A percentile compares a stretch with the other conserved stretches of the same genome.
These are phyloP conservation scores for Tricholoma bakamatsutake DNA, from an alignment of 768 basidiomycete species.

Conservation along the genomic window DNA sequence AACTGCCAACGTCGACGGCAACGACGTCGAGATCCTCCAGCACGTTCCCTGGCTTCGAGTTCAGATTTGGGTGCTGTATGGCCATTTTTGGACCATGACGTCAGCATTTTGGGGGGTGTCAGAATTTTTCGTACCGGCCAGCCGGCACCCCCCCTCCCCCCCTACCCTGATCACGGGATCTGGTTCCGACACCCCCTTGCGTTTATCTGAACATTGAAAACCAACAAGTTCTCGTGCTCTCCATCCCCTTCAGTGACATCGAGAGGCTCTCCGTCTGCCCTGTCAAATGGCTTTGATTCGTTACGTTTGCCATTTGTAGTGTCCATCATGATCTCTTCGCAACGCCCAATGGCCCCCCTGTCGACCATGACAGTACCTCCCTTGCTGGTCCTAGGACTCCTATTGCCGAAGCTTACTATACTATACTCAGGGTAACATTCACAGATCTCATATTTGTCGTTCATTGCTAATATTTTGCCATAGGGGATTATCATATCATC, in stretches of 20 bases:
- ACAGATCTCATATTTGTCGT: neutral
- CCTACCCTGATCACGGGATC: too few species aligned
- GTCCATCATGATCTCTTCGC: neutral
- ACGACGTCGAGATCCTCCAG: too few species aligned
- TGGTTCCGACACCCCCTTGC: too few species aligned
- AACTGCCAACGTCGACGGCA: too few species aligned
- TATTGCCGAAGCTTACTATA: neutral
- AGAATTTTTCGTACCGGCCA: too few species aligned
- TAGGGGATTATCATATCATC: neutral
- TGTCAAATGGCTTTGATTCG: neutral
- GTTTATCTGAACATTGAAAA: neutral
- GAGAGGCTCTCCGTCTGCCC: neutral
- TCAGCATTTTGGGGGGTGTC: too few species aligned
- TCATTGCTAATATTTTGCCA: neutral
- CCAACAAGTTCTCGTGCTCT: neutral
- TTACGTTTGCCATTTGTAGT: neutral
- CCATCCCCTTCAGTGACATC: too few species aligned
- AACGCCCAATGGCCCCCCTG: conserved; percentile 10
- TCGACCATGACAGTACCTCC: conserved; percentile 10
- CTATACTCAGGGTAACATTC: conserved; percentile 1
- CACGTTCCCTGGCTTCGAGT: too few species aligned
- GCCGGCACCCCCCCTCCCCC: too few species aligned
- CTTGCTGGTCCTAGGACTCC: neutral
- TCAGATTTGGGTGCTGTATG: too few species aligned
- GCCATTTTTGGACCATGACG: too few species aligned